Conservation (phyloP, 1,284 basidiomycete genomes). For the Peniophora sp. region DNA sequence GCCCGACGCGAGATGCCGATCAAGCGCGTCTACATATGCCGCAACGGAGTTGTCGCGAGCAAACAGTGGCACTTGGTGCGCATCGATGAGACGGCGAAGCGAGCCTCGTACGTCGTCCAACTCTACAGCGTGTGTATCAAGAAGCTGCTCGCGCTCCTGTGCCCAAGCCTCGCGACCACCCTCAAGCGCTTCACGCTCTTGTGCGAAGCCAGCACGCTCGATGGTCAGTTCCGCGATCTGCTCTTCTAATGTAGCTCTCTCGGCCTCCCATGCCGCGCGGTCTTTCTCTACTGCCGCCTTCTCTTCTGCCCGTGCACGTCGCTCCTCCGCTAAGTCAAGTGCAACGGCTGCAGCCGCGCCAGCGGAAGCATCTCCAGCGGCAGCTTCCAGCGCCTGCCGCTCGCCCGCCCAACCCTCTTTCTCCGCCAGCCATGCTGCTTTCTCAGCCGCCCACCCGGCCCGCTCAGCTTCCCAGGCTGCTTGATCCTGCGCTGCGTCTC, state of each 20-base stretch:
- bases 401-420: constrained; percentile 48
- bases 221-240: constrained; percentile 53
- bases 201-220: constrained; percentile 22
- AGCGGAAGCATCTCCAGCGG: constrained; percentile 1
- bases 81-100: constrained; percentile 10
- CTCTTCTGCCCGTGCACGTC: constrained; percentile 1
- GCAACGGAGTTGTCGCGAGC: constrained; percentile 9
- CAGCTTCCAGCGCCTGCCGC: constrained; percentile 3
- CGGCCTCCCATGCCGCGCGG: neutral
- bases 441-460: constrained; percentile 50
- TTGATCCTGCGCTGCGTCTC: constrained; percentile 32
- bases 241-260: constrained; percentile 32
- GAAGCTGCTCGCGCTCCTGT: constrained; percentile 40
- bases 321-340: constrained; percentile 1
- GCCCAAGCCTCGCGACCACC: constrained; percentile 47
- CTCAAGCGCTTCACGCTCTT: constrained; percentile 41
- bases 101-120: constrained; percentile 9
- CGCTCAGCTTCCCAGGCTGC: constrained; percentile 54
- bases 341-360: constrained; percentile 6
- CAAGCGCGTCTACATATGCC: constrained; percentile 8
- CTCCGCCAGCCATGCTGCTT: constrained; percentile 51
- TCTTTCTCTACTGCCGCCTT: neutral
- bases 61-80: constrained; percentile 12
- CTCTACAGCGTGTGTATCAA: constrained; percentile 21
- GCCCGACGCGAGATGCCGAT: constrained; percentile 14